Conservation (phyloP, 176 grass and related monocot species). For the Carex myosuroides region DNA sequence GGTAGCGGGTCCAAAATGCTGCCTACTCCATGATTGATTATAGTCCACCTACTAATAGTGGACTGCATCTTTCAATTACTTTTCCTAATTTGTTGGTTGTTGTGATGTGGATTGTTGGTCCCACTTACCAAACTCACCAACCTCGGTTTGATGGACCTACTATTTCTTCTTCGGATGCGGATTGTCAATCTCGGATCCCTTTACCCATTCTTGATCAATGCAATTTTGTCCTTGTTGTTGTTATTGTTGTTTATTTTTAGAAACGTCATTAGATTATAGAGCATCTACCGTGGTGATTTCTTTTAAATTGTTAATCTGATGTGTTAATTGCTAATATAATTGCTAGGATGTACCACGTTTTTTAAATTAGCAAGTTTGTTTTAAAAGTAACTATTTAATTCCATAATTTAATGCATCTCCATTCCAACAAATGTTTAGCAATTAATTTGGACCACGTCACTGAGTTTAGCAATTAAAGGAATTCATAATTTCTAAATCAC, state of each 20-base stretch:
- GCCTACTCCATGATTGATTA: not conserved
- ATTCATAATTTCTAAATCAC: too few relatives aligned
- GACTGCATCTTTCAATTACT: slow-evolving; percentile 1
- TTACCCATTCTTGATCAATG: not conserved
- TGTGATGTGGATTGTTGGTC: not conserved
- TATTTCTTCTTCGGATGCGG: not conserved
- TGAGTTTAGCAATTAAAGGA: too few relatives aligned
- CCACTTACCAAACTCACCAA: slow-evolving; percentile 25
- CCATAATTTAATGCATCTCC: too few relatives aligned
- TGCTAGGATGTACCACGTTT: too few relatives aligned
- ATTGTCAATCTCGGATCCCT: not conserved
- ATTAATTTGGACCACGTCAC: too few relatives aligned
- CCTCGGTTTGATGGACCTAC: not conserved
- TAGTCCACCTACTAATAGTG: not conserved
- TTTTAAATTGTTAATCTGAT: too few relatives aligned
- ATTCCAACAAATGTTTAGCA: too few relatives aligned
- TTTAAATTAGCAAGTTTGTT: too few relatives aligned
- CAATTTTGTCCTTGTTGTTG: not conserved
- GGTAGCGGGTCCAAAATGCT: not conserved
- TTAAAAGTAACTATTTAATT: too few relatives aligned
- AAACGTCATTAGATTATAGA: not conserved
- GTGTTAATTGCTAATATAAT: too few relatives aligned
- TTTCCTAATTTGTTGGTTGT: not conserved
- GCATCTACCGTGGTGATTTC: too few relatives aligned
- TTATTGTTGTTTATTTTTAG: not conserved